Evolutionary conservation across 441 rosid species (phyloP), one percentile per base, ranked within the genome.

Genomic region (Mallotus japonicus): DNA sequence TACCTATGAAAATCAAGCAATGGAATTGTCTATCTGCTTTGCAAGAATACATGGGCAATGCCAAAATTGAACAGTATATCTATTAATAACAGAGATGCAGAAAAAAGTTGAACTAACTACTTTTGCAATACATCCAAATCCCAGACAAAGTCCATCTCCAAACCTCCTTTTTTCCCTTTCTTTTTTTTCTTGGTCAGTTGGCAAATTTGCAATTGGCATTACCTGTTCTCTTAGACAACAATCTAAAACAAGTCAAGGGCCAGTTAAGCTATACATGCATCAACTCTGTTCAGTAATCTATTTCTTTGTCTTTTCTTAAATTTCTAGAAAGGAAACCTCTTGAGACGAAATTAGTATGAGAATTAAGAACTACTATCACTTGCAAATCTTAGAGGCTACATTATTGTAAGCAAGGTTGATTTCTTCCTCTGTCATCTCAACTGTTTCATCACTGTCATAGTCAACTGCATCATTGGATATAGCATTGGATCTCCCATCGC

Each of bases 381-480:
- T 82, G 57, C 77, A 74, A 73, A 79, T 74, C 71, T 72, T 75
- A 17, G 83, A 76, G 66, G 78, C 79, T 69, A 89, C 81, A 20
- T 73, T 82, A 64, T 71, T 78, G 73, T 76, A 82, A 20, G 97
- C 97, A 60, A 66, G 70, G 53, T 89, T 91, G 47, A 89, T 89
- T 80, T 93, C 98, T 68, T 91, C 97, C 80, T 90, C 95, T 1
- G 98, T 91, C 98, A 95, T 93, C 85, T 89, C 97, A 20, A 93
- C 78, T 22, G 98, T 95, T 81, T 88, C 89, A 1, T 95, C 99
- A 15, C 97, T 91, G 75, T 95, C 92, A 17, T 88, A 95, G 14
- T 76, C 92, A 2, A 70, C 61, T 6, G 68, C 72, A 67, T 70
- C 80, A 24, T 62, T 56, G 62, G 83, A 59, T 50, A 51, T 60